Evolutionary conservation across 2,329 filamentous ascomycete genomes (phyloP).

Genomic region (Leptographium radiaticola): DNA sequence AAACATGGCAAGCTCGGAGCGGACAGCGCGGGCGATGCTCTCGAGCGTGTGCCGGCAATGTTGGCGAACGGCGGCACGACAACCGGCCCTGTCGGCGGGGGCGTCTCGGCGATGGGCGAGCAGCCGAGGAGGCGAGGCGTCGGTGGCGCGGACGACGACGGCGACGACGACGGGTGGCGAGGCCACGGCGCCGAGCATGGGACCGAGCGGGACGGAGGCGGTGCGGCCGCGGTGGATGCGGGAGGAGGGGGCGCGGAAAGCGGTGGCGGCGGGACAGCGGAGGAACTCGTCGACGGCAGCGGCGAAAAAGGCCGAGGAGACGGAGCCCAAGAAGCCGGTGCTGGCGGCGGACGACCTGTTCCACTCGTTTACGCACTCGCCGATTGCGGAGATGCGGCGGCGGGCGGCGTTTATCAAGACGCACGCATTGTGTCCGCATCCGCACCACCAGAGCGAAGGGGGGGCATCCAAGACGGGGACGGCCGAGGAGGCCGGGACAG

Average conservation of each 20-base stretch:
- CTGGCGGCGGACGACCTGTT: conserved; percentile 74
- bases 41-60: conserved; percentile 15
- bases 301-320: conserved; percentile 9
- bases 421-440: conserved; percentile 88
- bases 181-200: not conserved
- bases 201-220: not conserved
- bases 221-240: not conserved
- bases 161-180: not conserved
- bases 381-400: conserved; percentile 73
- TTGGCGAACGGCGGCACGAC: not conserved
- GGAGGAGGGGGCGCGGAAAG: not conserved
- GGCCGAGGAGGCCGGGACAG: not conserved
- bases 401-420: conserved; percentile 85
- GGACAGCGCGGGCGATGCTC: conserved; percentile 13
- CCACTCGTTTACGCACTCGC: conserved; percentile 81
- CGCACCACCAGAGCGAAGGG: conserved; percentile 67
- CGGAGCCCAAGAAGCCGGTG: conserved; percentile 10
- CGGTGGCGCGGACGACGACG: not conserved
- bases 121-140: no score
- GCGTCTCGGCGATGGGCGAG: not conserved
- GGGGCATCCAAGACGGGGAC: conserved; percentile 16
- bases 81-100: not conserved
- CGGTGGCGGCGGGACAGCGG: not conserved
- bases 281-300: not conserved
- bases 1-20: conserved; percentile 5